Evolutionary conservation across 2,329 filamentous ascomycete genomes (phyloP).

Genomic region (Penicillium sp.): DNA sequence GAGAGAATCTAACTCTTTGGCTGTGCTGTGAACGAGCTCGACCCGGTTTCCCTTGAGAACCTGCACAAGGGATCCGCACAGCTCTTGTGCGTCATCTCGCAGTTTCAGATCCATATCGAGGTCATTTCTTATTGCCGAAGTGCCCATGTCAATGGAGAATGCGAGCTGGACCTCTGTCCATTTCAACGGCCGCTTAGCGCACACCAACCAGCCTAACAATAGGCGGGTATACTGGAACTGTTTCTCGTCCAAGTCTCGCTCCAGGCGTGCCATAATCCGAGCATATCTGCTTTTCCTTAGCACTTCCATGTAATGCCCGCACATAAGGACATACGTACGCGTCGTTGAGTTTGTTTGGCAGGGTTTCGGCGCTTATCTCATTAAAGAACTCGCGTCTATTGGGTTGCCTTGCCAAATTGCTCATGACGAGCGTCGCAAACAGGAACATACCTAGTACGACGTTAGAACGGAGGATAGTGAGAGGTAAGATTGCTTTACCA

Average conservation of each 20-base stretch:
- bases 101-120: slow-evolving; percentile 7
- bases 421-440: slow-evolving; percentile 16
- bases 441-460: slow-evolving; percentile 15
- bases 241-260: background rate
- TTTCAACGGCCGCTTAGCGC: slow-evolving; percentile 13
- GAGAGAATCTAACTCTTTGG: slow-evolving; percentile 2
- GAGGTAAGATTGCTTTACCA: background rate
- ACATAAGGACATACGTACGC: slow-evolving; percentile 3
- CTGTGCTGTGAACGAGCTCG: slow-evolving; percentile 19
- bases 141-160: slow-evolving; percentile 7
- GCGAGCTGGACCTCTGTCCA: slow-evolving; percentile 15
- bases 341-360: slow-evolving; percentile 5
- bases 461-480: background rate
- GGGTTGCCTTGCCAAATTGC: slow-evolving; percentile 12
- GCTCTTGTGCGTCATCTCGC: slow-evolving; percentile 4
- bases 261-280: slow-evolving; percentile 17
- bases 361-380: slow-evolving; percentile 3
- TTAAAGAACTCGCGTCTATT: background rate
- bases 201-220: slow-evolving; percentile 13
- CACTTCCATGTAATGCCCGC: background rate
- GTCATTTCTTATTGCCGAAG: background rate
- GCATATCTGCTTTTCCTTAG: slow-evolving; percentile 8
- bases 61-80: slow-evolving; percentile 19
- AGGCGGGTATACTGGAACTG: slow-evolving; percentile 11
- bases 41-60: slow-evolving; percentile 12